These are phyloP conservation scores for Verticillium nubilum DNA, from an alignment of 2,329 filamentous ascomycete species.

Conservation along the genomic window DNA sequence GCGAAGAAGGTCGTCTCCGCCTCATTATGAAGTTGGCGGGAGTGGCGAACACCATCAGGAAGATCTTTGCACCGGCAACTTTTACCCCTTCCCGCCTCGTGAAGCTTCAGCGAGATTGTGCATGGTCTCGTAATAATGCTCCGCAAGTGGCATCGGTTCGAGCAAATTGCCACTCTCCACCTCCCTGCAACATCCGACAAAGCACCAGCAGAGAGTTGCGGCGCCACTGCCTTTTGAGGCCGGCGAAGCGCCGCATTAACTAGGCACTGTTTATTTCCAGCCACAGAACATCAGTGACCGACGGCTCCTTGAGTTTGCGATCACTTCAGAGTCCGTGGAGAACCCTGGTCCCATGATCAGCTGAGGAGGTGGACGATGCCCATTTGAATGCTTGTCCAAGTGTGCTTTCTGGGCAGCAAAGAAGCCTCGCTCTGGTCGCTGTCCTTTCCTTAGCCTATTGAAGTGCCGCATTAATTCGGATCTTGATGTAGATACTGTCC, in stretches of 20 bases:
- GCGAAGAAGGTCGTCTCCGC: no score
- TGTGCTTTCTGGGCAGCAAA: background rate
- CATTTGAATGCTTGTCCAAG: background rate
- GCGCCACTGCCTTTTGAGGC: background rate
- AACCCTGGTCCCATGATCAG: background rate
- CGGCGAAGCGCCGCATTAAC: background rate
- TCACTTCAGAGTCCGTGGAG: background rate
- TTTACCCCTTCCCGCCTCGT: no score
- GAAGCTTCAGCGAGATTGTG: no score
- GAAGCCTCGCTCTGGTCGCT: no score
- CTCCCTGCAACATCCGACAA: background rate
- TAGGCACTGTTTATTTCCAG: background rate
- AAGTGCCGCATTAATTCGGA: no score
- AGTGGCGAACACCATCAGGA: no score
- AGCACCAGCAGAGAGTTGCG: background rate
- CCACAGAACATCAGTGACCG: background rate
- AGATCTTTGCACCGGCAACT: no score
- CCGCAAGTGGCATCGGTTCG: no score
- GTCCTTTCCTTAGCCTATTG: no score
- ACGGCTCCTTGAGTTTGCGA: background rate
- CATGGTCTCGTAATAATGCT: no score
- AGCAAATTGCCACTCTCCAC: background rate
- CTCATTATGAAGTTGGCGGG: no score
- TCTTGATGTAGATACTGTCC: no score
- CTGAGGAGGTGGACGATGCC: background rate